These are phyloP conservation scores for Globisporangium heterothallicum DNA, from an alignment of 352 stramenopile species.

Conservation along the genomic window DNA sequence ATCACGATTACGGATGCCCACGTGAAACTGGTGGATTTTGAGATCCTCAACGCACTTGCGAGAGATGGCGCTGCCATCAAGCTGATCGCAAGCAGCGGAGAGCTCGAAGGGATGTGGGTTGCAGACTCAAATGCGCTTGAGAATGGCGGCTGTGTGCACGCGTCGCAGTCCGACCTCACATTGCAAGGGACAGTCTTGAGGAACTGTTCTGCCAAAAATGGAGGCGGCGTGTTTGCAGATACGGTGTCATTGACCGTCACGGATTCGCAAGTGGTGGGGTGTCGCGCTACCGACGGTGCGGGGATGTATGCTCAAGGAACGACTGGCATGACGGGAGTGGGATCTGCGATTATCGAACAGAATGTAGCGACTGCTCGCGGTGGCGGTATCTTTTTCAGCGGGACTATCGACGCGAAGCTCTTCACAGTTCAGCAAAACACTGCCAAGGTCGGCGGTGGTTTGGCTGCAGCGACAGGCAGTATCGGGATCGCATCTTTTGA, in stretches of 20 bases:
- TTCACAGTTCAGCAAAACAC: slow-evolving; percentile 24
- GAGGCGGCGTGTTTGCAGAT: slow-evolving; percentile 30
- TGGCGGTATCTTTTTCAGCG: slow-evolving; percentile 19
- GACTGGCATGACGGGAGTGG: slow-evolving; percentile 16
- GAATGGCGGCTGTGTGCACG: slow-evolving; percentile 32
- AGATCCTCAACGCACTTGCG: slow-evolving; percentile 16
- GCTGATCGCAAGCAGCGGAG: slow-evolving; percentile 14
- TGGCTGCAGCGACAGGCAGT: slow-evolving; percentile 19
- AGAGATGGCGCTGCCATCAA: slow-evolving; percentile 24
- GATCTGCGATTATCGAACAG: slow-evolving; percentile 9
- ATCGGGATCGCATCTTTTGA: slow-evolving; percentile 10
- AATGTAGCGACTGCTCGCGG: slow-evolving; percentile 23
- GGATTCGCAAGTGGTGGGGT: slow-evolving; percentile 12
- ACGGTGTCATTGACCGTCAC: slow-evolving; percentile 13
- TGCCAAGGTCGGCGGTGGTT: slow-evolving; percentile 25
- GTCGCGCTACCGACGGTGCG: slow-evolving; percentile 18
- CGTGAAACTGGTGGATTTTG: slow-evolving; percentile 21
- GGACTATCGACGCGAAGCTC: neutral
- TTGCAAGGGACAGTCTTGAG: slow-evolving; percentile 14
- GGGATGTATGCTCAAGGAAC: slow-evolving; percentile 23
- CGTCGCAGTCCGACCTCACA: slow-evolving; percentile 17
- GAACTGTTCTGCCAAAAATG: slow-evolving; percentile 19
- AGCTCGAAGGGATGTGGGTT: slow-evolving; percentile 14
- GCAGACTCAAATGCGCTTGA: slow-evolving; percentile 3
- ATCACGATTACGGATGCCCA: slow-evolving; percentile 20